Evolutionary conservation across 192 early-diverging fungal genomes (phyloP).

Genomic region (Jimgerdemannia flammicorona): DNA sequence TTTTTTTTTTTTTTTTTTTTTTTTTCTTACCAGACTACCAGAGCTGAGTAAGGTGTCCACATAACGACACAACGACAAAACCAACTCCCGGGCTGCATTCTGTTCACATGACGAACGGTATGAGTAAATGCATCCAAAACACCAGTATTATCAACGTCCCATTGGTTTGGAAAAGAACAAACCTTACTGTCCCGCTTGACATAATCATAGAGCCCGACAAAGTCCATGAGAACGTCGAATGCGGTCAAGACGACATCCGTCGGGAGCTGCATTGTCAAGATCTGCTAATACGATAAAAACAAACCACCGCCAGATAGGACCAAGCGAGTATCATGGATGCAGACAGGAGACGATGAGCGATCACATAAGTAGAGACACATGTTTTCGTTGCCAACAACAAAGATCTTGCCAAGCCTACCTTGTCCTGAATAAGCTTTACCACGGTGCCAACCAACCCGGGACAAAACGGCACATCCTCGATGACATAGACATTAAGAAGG

Average conservation of each 20-base stretch:
- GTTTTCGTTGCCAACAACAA: neutral
- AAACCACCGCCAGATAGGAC: neutral
- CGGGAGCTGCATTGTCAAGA: constrained; percentile 53
- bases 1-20: too few species aligned
- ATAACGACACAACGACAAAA: constrained; percentile 66
- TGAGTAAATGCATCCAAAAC: constrained; percentile 1
- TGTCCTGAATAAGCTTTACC: constrained; percentile 72
- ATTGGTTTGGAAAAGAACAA: neutral
- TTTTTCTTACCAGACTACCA: constrained; percentile 39
- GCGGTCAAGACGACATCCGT: constrained; percentile 56
- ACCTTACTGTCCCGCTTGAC: constrained; percentile 66
- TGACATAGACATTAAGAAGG: constrained; percentile 64
- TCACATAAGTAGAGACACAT: neutral
- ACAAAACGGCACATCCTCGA: constrained; percentile 73
- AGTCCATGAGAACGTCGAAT: constrained; percentile 61
- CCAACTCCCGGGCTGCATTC: constrained; percentile 65
- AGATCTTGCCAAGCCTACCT: constrained; percentile 39
- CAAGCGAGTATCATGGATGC: neutral
- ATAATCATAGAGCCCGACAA: constrained; percentile 58
- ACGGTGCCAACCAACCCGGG: constrained; percentile 66
- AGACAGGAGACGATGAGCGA: neutral
- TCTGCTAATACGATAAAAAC: constrained; percentile 25
- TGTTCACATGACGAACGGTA: constrained; percentile 13
- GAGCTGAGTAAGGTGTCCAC: constrained; percentile 62
- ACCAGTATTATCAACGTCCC: constrained; percentile 1